phyloP scores from a whole-genome alignment of 441 rosid genomes.

The Erysimum cheiri region DNA sequence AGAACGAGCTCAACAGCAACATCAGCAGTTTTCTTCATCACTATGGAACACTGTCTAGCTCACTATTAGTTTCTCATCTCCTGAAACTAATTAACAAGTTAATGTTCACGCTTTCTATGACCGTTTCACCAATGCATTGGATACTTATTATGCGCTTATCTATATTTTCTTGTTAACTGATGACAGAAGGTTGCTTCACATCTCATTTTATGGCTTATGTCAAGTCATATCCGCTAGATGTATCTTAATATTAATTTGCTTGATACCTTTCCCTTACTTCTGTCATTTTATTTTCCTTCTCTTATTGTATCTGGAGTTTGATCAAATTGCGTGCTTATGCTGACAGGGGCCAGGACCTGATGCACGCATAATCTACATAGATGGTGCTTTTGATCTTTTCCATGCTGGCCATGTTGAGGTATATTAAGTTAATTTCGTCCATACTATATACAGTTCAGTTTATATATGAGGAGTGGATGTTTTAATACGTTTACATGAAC shows the following conservation, averaged over 20 bases:
- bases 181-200: constrained; percentile 7
- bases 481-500: not conserved
- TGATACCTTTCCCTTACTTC: not conserved
- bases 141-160: constrained; percentile 12
- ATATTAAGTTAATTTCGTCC: constrained; percentile 32
- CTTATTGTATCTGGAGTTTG: constrained; percentile 16
- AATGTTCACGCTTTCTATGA: constrained; percentile 16
- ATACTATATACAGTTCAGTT: constrained; percentile 3
- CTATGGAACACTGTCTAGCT: constrained; percentile 8
- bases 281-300: constrained; percentile 8
- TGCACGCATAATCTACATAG: constrained; percentile 85
- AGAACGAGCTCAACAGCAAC: not conserved
- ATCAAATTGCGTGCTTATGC: constrained; percentile 18
- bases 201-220: not conserved
- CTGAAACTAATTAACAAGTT: constrained; percentile 8
- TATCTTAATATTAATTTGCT: constrained; percentile 7
- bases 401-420: constrained; percentile 99
- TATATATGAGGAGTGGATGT: constrained; percentile 3
- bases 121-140: not conserved
- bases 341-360: constrained; percentile 87
- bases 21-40: not conserved
- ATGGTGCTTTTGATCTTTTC: constrained; percentile 91
- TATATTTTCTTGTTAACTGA: constrained; percentile 13
- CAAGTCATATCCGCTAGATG: constrained; percentile 17
- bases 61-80: constrained; percentile 4